Evolutionary conservation across 257 asterid genomes (phyloP), one percentile per base, ranked within the genome.

Genomic region (Agastache rugosa): DNA sequence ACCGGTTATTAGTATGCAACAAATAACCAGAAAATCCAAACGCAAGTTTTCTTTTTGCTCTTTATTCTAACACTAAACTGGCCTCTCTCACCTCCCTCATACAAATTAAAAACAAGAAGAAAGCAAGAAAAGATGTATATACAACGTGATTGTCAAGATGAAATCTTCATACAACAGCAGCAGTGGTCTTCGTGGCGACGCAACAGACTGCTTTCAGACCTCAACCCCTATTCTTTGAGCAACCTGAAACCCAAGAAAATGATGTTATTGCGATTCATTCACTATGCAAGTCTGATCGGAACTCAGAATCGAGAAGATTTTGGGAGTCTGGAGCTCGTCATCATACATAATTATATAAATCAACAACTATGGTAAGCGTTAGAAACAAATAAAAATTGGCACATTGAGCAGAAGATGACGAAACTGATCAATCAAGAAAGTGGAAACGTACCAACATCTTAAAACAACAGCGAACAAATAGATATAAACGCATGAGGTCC

Each of bases 191-290:
- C 16, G 25, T 12, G 17, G 15, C 17, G 11, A 59, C 1, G 22
- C 65, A 17, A 35, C 63, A 39, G 31, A 4, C 82, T 75, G 59
- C 63, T 55, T 63, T 90, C 85, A 92, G 41, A 95, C 94, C 66
- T 80, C 81, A 68, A 95, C 85, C 62, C 99, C 98, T 51, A 95
- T 92, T 79, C 97, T 88, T 71, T 87, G 87, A 63, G 98, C 96
- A 82, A 92, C 96, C 98, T 95, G 92, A 79, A 80, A 63, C 54
- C 53, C 51, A 42, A 42, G 11, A 2, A 19, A 73, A 64, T 41
- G 17, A 35, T 42, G 48, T 67, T 55, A 37, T 59, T 27, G 0
- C 11, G 3, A 22, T 45, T 14, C 14, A 5, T 19, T 66, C 35
- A 5, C 12, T 4, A 1, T 11, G 27, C 47, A 29, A 10, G 39